These are phyloP conservation scores for Cercospora citrullina DNA, from an alignment of 2,329 filamentous ascomycete genomes.

Conservation along the genomic window DNA sequence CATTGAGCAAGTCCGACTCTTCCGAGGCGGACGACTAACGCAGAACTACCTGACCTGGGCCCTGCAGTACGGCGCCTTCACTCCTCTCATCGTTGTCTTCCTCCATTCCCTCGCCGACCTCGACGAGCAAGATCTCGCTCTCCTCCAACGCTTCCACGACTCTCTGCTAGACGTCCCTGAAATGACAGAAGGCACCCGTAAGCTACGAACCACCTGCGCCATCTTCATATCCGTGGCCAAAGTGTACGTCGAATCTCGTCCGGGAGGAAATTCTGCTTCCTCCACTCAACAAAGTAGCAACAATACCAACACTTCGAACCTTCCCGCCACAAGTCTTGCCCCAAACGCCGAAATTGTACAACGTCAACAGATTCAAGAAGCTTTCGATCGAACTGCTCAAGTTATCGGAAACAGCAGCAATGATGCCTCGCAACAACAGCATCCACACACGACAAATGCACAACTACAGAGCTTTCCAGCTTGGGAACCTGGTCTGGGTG, in stretches of 20 bases:
- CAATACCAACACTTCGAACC: not conserved
- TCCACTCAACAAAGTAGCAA: not conserved
- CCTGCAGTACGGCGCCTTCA: slow-evolving; percentile 18
- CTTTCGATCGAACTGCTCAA: slow-evolving; percentile 10
- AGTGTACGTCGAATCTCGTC: slow-evolving; percentile 14
- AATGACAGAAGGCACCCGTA: slow-evolving; percentile 8
- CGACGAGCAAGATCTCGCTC: slow-evolving; percentile 14
- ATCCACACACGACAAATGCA: not conserved
- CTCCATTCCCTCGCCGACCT: slow-evolving; percentile 16
- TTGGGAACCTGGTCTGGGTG: not conserved
- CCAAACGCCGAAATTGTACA: slow-evolving; percentile 2
- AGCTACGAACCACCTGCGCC: slow-evolving; percentile 14
- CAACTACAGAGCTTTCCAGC: not conserved
- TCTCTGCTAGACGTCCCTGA: slow-evolving; percentile 13
- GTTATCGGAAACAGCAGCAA: not conserved
- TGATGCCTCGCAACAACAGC: not conserved
- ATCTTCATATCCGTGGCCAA: slow-evolving; percentile 18
- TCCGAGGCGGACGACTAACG: slow-evolving; percentile 8
- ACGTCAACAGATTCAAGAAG: slow-evolving; percentile 13
- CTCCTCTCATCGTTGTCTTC: slow-evolving; percentile 21
- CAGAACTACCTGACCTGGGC: slow-evolving; percentile 19
- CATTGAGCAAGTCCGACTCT: slow-evolving; percentile 10
- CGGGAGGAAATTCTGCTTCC: not conserved
- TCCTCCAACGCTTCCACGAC: slow-evolving; percentile 17
- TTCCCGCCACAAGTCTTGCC: not conserved